Percentiles rank a stretch among this genome's conserved stretches.
phyloP scores from a whole-genome alignment of 257 asterid genomes.

The Solanum tacnaense region DNA sequence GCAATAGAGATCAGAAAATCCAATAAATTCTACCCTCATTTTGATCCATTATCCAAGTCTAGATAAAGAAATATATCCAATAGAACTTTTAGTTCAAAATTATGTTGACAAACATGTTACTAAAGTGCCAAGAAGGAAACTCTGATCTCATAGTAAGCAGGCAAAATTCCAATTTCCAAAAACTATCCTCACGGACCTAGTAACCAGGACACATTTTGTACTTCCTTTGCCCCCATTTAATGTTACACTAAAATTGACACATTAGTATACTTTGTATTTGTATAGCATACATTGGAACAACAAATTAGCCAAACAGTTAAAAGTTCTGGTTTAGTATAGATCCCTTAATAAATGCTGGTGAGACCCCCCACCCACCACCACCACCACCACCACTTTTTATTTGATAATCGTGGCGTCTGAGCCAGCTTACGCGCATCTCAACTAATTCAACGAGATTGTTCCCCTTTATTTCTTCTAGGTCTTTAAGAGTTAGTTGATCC shows the following conservation, averaged over 20 bases:
- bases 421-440: not conserved
- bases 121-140: not conserved
- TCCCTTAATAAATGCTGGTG: not conserved
- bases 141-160: not conserved
- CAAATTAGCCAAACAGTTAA: not conserved
- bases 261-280: not conserved
- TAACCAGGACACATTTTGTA: not conserved
- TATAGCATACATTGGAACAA: not conserved
- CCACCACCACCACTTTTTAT: not conserved
- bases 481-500: not conserved
- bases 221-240: not conserved
- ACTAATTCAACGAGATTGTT: not conserved
- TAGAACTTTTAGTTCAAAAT: not conserved
- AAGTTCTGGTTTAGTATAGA: not conserved
- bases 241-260: not conserved
- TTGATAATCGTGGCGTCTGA: not conserved
- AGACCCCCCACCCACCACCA: not conserved
- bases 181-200: not conserved
- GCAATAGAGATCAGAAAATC: not conserved
- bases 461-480: not conserved
- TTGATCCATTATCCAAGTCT: not conserved
- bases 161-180: not conserved
- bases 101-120: not conserved
- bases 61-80: not conserved
- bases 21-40: not conserved